Conservation (phyloP, 2,329 filamentous ascomycete species). For the Neocucurbitaria cava region DNA sequence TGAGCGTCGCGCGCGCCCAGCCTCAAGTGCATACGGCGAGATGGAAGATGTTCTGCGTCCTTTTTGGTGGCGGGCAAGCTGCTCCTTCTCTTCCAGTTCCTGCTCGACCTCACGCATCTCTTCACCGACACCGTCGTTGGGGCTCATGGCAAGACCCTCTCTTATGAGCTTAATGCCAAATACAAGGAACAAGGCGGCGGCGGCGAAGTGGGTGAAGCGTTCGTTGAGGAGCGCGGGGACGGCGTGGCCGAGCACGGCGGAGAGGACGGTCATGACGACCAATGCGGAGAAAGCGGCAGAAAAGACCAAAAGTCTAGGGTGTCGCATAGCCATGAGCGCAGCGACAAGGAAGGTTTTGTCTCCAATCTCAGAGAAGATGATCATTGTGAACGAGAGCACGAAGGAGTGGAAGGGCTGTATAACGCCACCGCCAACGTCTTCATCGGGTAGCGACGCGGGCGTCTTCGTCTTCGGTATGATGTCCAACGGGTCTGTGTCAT, state of each 20-base stretch:
- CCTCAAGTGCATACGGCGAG: conserved; percentile 79
- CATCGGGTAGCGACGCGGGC: conserved; percentile 31
- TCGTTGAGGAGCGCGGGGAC: conserved; percentile 91
- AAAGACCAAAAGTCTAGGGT: conserved; percentile 91
- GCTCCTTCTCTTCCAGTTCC: conserved; percentile 93
- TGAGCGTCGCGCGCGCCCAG: conserved; percentile 76
- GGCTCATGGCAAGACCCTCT: conserved; percentile 88
- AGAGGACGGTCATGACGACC: conserved; percentile 92
- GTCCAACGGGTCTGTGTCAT: conserved; percentile 65
- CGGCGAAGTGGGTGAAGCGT: conserved; percentile 86
- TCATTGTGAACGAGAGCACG: conserved; percentile 93
- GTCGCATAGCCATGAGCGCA: conserved; percentile 98
- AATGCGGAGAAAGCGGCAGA: conserved; percentile 91
- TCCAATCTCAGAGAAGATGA: conserved; percentile 93
- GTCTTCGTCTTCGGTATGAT: conserved; percentile 34
- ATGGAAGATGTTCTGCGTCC: conserved; percentile 71
- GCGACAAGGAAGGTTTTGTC: conserved; percentile 99
- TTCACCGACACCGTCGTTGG: conserved; percentile 88
- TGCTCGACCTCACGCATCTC: conserved; percentile 98
- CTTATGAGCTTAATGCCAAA: conserved; percentile 85
- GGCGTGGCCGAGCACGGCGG: conserved; percentile 88
- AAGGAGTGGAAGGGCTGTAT: conserved; percentile 88
- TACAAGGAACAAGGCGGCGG: conserved; percentile 83
- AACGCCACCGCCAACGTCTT: conserved; percentile 63
- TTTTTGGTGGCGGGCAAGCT: conserved; percentile 66